Percentiles rank a stretch among this genome's conserved stretches.
These are phyloP conservation scores for Cytospora leucostoma DNA, from an alignment of 2,329 filamentous ascomycete genomes.

Conservation along the genomic window DNA sequence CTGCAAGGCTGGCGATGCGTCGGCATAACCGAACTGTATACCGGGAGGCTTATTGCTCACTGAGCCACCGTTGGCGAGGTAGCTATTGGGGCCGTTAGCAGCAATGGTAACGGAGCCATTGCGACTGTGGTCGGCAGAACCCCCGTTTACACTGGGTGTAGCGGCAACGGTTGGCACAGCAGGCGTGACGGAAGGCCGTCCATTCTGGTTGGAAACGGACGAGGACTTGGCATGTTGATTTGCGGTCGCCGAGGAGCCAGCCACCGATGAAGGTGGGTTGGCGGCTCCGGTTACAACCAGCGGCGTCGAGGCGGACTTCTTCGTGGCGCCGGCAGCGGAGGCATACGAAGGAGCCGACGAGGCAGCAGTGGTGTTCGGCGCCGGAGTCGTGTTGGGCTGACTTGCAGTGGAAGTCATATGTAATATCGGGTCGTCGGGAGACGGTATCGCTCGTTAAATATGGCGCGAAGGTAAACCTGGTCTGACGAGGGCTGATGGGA, in stretches of 20 bases:
- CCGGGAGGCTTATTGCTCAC: slow-evolving; percentile 55
- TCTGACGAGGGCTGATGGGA: slow-evolving; percentile 4
- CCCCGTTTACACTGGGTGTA: slow-evolving; percentile 69
- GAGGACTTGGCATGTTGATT: slow-evolving; percentile 64
- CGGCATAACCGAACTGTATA: slow-evolving; percentile 81
- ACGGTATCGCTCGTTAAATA: slow-evolving; percentile 18
- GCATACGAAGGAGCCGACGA: slow-evolving; percentile 63
- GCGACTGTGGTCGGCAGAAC: slow-evolving; percentile 70
- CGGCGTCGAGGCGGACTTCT: slow-evolving; percentile 63
- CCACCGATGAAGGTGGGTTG: slow-evolving; percentile 55
- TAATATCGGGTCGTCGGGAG: slow-evolving; percentile 33
- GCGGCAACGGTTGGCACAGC: slow-evolving; percentile 67
- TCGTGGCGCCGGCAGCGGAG: slow-evolving; percentile 64
- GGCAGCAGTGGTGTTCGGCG: slow-evolving; percentile 58
- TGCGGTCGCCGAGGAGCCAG: slow-evolving; percentile 54
- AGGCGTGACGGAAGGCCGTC: slow-evolving; percentile 71
- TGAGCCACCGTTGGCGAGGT: slow-evolving; percentile 72
- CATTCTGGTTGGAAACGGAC: slow-evolving; percentile 80
- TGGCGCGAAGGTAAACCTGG: slow-evolving; percentile 23
- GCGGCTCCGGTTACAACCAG: slow-evolving; percentile 62
- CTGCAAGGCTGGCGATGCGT: slow-evolving; percentile 62
- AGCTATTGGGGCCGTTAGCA: slow-evolving; percentile 75
- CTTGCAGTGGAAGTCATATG: slow-evolving; percentile 64
- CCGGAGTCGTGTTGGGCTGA: slow-evolving; percentile 56
- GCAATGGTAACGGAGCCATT: slow-evolving; percentile 93